Evolutionary conservation across 169 alveolate species (phyloP).

Genomic region (Theileria equi): DNA sequence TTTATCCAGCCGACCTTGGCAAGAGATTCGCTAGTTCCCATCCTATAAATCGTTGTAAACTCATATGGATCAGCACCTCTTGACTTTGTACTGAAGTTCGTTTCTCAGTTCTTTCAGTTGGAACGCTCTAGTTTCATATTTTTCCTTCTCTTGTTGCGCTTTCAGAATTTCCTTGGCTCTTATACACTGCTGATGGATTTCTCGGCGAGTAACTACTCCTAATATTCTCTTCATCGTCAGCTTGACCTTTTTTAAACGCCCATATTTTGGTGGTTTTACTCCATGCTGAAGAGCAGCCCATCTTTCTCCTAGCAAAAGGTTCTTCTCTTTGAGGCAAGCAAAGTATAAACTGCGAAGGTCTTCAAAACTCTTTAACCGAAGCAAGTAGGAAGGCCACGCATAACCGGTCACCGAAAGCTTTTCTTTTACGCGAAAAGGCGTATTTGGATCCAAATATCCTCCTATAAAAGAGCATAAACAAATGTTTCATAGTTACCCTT

Average conservation of each 20-base stretch:
- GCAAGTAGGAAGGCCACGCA: conserved; percentile 83
- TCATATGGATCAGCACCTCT: conserved; percentile 19
- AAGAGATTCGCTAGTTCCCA: conserved; percentile 40
- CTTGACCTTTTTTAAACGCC: conserved; percentile 78
- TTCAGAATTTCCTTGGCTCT: conserved; percentile 76
- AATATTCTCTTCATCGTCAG: conserved; percentile 82
- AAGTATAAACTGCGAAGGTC: conserved; percentile 81
- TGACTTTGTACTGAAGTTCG: conserved; percentile 49
- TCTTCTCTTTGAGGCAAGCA: conserved; percentile 80
- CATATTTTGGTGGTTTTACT: conserved; percentile 72
- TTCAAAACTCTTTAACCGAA: conserved; percentile 78
- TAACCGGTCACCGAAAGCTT: conserved; percentile 76
- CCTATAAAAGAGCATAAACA: conserved; percentile 26
- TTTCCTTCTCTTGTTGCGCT: conserved; percentile 77
- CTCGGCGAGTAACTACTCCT: conserved; percentile 80
- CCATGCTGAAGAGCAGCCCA: conserved; percentile 74
- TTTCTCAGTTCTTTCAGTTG: conserved; percentile 70
- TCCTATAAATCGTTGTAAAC: background rate
- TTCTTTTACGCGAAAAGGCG: conserved; percentile 63
- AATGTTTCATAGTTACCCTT: conserved; percentile 53
- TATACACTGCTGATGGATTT: conserved; percentile 81
- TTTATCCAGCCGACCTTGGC: conserved; percentile 64
- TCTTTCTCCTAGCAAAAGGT: conserved; percentile 78
- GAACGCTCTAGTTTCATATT: conserved; percentile 73
- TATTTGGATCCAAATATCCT: conserved; percentile 73